A percentile compares a stretch with the other conserved stretches of the same genome.
Conservation (phyloP, 2,329 filamentous ascomycete genomes). For the Claviceps pusilla region DNA sequence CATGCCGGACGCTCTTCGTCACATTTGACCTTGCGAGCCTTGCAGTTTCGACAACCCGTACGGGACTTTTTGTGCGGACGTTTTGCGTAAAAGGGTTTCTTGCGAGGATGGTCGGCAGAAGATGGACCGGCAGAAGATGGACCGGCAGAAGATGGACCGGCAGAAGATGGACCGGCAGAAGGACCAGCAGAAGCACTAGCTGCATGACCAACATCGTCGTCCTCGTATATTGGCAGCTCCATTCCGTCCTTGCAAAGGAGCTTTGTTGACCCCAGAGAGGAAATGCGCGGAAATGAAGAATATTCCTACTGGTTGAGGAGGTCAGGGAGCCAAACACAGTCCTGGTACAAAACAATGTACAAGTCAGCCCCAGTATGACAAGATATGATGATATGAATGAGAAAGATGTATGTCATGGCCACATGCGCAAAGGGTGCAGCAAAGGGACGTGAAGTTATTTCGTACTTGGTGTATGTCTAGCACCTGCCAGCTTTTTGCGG, state of each 20-base stretch:
- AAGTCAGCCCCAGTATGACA: not conserved
- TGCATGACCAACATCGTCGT: not conserved
- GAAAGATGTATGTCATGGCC: not conserved
- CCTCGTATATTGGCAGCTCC: not conserved
- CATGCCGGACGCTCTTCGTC: conserved; percentile 36
- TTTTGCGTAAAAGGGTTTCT: conserved; percentile 25
- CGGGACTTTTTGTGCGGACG: conserved; percentile 41
- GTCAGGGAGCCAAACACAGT: not conserved
- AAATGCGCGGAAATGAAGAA: not conserved
- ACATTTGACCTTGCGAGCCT: conserved; percentile 40
- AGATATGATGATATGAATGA: not conserved
- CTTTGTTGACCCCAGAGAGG: not conserved
- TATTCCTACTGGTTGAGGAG: no score
- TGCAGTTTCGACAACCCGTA: conserved; percentile 39
- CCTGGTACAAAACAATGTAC: not conserved
- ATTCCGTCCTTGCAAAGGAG: not conserved
- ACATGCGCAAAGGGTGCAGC: not conserved
- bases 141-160: not conserved
- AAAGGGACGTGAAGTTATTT: not conserved
- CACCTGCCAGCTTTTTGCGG: not conserved
- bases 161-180: not conserved
- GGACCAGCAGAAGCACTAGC: not conserved
- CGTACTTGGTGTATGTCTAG: not conserved
- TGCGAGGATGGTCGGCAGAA: not conserved
- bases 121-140: not conserved